Evolutionary conservation across 75 land plant species (phyloP).

Genomic region (Pseudotsuga menziesii): DNA sequence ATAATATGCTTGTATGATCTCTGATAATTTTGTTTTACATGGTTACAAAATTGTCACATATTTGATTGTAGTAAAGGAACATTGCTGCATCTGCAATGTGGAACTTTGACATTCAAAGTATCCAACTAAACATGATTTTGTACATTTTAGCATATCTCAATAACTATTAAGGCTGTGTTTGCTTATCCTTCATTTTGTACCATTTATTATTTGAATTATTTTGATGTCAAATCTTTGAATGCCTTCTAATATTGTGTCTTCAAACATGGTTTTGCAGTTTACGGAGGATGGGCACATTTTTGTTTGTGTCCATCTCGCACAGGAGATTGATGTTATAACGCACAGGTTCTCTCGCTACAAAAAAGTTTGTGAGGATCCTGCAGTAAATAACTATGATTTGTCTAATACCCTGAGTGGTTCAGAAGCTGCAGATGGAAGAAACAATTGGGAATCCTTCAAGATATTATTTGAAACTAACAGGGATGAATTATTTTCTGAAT

Average conservation of each 20-base stretch:
- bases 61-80: too few relatives aligned
- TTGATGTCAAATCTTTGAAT: background rate
- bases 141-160: background rate
- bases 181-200: background rate
- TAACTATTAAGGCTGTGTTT: background rate
- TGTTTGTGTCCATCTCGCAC: constrained; percentile 28
- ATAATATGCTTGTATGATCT: too few relatives aligned
- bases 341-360: constrained; percentile 11
- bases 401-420: constrained; percentile 24
- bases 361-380: background rate
- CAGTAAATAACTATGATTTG: background rate
- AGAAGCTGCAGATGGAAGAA: constrained; percentile 19
- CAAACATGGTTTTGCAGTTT: constrained; percentile 23
- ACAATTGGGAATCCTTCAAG: constrained; percentile 31
- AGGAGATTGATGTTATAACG: constrained; percentile 10
- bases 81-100: too few relatives aligned
- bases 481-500: constrained; percentile 11
- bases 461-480: constrained; percentile 15
- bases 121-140: too few relatives aligned
- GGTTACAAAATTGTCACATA: too few relatives aligned
- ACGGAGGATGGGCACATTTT: constrained; percentile 43
- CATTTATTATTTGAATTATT: background rate
- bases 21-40: too few relatives aligned
- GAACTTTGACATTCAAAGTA: too few relatives aligned
- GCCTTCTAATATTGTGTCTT: background rate